Evolutionary conservation across 129 eudicot genomes (phyloP).

Genomic region (Chrysanthemum seticuspe): DNA sequence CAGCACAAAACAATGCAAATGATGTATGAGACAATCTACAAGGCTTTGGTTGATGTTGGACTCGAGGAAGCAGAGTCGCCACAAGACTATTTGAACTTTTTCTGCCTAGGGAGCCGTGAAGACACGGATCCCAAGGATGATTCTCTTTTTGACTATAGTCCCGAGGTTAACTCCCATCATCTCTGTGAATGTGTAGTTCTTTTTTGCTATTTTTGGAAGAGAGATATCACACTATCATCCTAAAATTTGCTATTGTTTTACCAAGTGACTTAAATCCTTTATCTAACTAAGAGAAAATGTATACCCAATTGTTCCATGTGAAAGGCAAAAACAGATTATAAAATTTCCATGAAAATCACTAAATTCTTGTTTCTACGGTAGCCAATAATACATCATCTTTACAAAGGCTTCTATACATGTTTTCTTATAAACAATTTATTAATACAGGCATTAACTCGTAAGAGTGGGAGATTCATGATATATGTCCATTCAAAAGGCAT

Average conservation of each 20-base stretch:
- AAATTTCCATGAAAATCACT: too few species aligned
- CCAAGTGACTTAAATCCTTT: too few species aligned
- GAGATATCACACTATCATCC: background rate
- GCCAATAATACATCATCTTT: background rate
- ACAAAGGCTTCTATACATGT: background rate
- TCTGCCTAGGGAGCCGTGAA: conserved; percentile 91
- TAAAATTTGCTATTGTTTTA: too few species aligned
- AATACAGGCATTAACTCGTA: conserved; percentile 73
- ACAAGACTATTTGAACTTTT: conserved; percentile 85
- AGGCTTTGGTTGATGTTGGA: conserved; percentile 81
- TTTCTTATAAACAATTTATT: background rate
- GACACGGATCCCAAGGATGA: conserved; percentile 32
- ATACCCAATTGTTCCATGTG: too few species aligned
- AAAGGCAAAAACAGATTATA: too few species aligned
- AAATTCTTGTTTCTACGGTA: too few species aligned
- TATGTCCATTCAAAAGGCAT: conserved; percentile 96
- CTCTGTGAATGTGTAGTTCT: conserved; percentile 1
- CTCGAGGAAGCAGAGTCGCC: conserved; percentile 77
- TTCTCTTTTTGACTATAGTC: conserved; percentile 41
- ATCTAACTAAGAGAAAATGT: too few species aligned
- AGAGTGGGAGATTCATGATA: conserved; percentile 79
- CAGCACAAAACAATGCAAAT: conserved; percentile 98
- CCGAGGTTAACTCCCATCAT: conserved; percentile 57
- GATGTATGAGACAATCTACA: conserved; percentile 91
- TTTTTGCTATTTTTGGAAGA: background rate